phyloP scores from a whole-genome alignment of 345 rosid genomes.

The Theobroma cacao region DNA sequence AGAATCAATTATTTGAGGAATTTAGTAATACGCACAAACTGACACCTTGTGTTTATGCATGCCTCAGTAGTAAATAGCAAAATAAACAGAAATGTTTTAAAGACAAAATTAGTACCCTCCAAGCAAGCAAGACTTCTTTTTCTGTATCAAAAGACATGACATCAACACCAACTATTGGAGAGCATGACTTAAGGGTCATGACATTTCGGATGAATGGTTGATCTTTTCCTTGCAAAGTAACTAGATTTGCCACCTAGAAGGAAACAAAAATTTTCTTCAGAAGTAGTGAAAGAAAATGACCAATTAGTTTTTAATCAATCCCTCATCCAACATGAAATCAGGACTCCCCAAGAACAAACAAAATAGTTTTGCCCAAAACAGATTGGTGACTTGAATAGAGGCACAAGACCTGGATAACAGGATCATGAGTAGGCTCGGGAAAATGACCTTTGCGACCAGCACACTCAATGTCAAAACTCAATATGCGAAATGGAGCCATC shows the following conservation, averaged over 20 bases:
- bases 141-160: conserved; percentile 92
- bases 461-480: conserved; percentile 98
- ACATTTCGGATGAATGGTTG: conserved; percentile 89
- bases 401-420: conserved; percentile 84
- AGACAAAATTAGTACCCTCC: conserved; percentile 69
- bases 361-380: conserved; percentile 8
- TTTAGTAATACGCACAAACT: neutral
- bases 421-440: conserved; percentile 98
- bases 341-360: conserved; percentile 2
- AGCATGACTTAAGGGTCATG: conserved; percentile 92
- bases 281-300: conserved; percentile 14
- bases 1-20: neutral
- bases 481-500: conserved; percentile 98
- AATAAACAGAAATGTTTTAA: conserved; percentile 1
- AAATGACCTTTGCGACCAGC: conserved; percentile 99
- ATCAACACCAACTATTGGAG: conserved; percentile 91
- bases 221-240: conserved; percentile 88
- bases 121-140: conserved; percentile 87
- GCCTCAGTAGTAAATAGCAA: conserved; percentile 2
- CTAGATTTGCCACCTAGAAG: conserved; percentile 88
- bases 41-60: neutral
- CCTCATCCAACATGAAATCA: neutral
- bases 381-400: neutral
- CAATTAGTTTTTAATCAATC: neutral
- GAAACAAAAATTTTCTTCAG: conserved; percentile 21